These are phyloP conservation scores for Alternaria incomplexa DNA, from an alignment of 2,329 filamentous ascomycete species.

Conservation along the genomic window DNA sequence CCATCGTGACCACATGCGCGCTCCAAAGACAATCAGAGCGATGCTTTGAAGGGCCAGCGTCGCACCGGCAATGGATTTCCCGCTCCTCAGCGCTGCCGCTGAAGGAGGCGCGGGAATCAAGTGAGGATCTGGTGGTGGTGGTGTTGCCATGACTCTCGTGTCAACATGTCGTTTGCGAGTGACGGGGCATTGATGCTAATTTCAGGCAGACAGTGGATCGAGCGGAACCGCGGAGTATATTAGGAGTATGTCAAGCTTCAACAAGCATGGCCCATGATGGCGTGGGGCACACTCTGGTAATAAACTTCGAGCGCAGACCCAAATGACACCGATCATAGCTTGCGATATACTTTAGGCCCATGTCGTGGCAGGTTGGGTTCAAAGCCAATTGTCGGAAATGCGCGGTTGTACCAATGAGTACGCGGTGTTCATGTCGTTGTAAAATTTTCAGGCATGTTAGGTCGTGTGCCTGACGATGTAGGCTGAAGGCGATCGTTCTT, in stretches of 20 bases:
- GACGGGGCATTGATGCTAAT: background rate
- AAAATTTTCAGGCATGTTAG: background rate
- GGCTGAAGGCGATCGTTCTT: background rate
- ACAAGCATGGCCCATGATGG: background rate
- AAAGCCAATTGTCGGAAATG: background rate
- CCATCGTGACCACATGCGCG: slow-evolving; percentile 24
- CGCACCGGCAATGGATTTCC: slow-evolving; percentile 12
- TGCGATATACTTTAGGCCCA: background rate
- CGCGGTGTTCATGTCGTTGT: background rate
- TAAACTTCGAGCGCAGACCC: background rate
- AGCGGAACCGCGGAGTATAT: background rate
- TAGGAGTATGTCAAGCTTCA: background rate
- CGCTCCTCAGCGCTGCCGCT: slow-evolving; percentile 3
- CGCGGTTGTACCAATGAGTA: background rate
- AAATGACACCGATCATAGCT: background rate
- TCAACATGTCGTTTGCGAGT: background rate
- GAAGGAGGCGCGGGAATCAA: slow-evolving; percentile 12
- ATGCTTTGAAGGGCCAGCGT: slow-evolving; percentile 16
- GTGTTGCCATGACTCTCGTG: background rate
- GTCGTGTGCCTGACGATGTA: background rate
- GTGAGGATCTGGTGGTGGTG: background rate
- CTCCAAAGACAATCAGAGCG: slow-evolving; percentile 16
- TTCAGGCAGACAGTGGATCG: background rate
- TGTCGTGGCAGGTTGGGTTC: background rate
- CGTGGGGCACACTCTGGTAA: background rate